A percentile compares a stretch with the other conserved stretches of the same genome.
phyloP scores from a whole-genome alignment of 805 yeast species.

The Cyberlindnera mississippiensis region DNA sequence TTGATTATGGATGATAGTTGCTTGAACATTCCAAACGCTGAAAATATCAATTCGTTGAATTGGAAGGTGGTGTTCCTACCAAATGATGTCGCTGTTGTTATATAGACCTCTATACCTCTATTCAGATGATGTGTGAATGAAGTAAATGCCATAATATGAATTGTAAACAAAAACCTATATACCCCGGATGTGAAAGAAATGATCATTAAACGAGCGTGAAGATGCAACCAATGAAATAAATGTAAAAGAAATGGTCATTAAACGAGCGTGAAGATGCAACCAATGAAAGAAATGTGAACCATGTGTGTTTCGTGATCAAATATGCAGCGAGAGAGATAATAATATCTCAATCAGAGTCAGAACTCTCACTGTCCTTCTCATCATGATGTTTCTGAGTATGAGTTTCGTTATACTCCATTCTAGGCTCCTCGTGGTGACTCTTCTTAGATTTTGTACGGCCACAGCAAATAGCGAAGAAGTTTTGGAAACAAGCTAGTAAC shows the following conservation, averaged over 20 bases:
- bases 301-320: too few species aligned
- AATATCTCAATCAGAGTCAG: too few species aligned
- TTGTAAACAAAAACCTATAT: background rate
- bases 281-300: too few species aligned
- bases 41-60: conserved; percentile 55
- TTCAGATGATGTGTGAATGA: background rate
- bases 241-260: background rate
- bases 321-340: too few species aligned
- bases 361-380: too few species aligned
- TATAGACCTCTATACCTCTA: conserved; percentile 5
- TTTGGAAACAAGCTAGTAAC: conserved; percentile 34
- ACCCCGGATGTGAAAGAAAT: background rate
- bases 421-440: conserved; percentile 13
- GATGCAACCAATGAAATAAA: too few species aligned
- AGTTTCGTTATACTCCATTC: conserved; percentile 19
- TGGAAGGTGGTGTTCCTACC: conserved; percentile 67
- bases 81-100: conserved; percentile 38
- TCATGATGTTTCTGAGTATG: too few species aligned
- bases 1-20: conserved; percentile 55
- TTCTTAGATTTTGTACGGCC: conserved; percentile 26
- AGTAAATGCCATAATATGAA: too few species aligned
- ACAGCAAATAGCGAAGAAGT: conserved; percentile 37
- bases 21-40: conserved; percentile 35
- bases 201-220: too few species aligned
- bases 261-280: too few species aligned